A percentile compares a stretch with the other conserved stretches of the same genome.
phyloP scores from a whole-genome alignment of 2,329 filamentous ascomycete genomes.

The Colletotrichum acutatum region DNA sequence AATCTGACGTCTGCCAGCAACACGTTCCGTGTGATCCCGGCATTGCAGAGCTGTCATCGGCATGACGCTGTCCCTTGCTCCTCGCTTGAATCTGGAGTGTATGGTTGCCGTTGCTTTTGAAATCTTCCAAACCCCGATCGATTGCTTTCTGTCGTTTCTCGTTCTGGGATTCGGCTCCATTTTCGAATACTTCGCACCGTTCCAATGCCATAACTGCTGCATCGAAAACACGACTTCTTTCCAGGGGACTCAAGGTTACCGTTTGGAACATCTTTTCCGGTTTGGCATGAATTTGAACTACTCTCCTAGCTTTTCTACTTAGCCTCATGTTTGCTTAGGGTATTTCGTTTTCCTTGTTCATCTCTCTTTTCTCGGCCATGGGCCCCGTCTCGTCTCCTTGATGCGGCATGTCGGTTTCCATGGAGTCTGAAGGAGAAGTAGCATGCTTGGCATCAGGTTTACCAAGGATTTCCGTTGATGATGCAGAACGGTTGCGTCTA shows the following conservation, averaged over 20 bases:
- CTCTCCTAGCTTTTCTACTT: not conserved
- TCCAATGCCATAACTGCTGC: not conserved
- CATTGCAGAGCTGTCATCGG: not conserved
- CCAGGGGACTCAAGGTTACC: not conserved
- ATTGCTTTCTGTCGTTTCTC: not conserved
- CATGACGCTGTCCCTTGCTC: not conserved
- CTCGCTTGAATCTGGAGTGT: not conserved
- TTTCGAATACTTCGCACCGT: not conserved
- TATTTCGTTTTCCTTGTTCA: not conserved
- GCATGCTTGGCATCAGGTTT: not conserved
- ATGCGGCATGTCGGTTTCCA: not conserved
- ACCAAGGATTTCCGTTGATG: not conserved
- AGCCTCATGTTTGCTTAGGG: not conserved
- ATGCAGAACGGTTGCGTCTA: not conserved
- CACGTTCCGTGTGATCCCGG: not conserved
- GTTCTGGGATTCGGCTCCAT: not conserved
- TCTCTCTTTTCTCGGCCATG: not conserved
- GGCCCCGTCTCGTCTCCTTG: not conserved
- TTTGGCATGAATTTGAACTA: not conserved
- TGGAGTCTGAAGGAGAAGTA: not conserved
- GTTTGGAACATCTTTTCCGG: not conserved
- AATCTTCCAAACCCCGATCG: not conserved
- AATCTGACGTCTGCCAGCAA: slow-evolving; percentile 1
- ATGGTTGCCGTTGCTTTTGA: not conserved
- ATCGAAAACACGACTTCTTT: not conserved